Conservation (phyloP, 1,139 yeast genomes). For the Zygoascus hellenicus region DNA sequence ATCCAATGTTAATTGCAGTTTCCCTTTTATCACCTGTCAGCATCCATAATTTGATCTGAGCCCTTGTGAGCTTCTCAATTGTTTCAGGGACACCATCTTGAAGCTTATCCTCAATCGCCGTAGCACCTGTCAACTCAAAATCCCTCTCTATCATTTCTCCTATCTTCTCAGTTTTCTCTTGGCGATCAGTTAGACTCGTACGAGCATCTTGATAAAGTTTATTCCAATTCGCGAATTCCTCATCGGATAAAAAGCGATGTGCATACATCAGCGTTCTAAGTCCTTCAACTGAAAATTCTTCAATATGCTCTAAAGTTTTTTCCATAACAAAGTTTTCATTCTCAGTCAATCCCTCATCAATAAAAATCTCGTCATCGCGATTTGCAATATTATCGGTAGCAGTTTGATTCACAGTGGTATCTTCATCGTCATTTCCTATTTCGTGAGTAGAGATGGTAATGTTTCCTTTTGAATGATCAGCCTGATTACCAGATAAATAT, state of each 20-base stretch:
- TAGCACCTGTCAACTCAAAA: conserved; percentile 75
- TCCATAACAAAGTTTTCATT: conserved; percentile 78
- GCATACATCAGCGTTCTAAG: conserved; percentile 82
- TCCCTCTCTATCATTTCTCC: conserved; percentile 68
- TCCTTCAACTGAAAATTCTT: conserved; percentile 93
- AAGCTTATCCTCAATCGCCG: conserved; percentile 94
- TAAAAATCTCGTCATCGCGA: conserved; percentile 29
- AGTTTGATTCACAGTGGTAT: conserved; percentile 5
- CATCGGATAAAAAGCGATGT: conserved; percentile 59
- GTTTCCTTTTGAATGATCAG: conserved; percentile 14
- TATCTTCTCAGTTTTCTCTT: conserved; percentile 57
- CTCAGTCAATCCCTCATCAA: conserved; percentile 56
- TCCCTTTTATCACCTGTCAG: conserved; percentile 96
- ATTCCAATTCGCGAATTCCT: conserved; percentile 63
- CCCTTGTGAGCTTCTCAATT: conserved; percentile 83
- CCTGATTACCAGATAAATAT: conserved; percentile 5
- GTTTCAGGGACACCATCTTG: conserved; percentile 96
- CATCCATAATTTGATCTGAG: conserved; percentile 97
- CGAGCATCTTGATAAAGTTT: conserved; percentile 66
- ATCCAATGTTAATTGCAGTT: conserved; percentile 95
- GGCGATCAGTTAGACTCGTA: conserved; percentile 64
- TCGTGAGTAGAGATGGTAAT: conserved; percentile 13
- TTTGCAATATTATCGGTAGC: conserved; percentile 16
- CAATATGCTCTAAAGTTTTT: conserved; percentile 81
- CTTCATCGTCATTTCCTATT: conserved; percentile 21